phyloP scores from a whole-genome alignment of 306 rosid species.

The Begonia peltatifolia region DNA sequence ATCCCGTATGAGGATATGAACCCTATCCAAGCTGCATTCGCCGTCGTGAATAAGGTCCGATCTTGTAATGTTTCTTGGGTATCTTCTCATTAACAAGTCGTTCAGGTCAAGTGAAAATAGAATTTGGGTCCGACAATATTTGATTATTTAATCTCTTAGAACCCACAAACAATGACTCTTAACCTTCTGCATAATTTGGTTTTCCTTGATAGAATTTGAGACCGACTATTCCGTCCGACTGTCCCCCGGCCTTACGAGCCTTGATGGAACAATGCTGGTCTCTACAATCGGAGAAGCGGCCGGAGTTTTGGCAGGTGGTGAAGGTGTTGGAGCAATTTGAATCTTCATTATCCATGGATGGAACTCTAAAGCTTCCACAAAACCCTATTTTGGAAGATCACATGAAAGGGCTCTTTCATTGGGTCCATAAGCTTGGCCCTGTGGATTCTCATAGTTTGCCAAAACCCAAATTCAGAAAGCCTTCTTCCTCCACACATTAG shows the following conservation, averaged over 20 bases:
- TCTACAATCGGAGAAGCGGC: slow-evolving; percentile 64
- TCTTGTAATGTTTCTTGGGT: not conserved
- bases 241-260: slow-evolving; percentile 62
- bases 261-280: slow-evolving; percentile 91
- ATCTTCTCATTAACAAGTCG: not conserved
- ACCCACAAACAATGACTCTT: too few relatives aligned
- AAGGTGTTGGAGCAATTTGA: slow-evolving; percentile 76
- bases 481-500: too few relatives aligned
- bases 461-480: slow-evolving; percentile 48
- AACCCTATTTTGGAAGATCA: slow-evolving; percentile 42
- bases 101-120: too few relatives aligned
- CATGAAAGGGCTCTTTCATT: slow-evolving; percentile 76
- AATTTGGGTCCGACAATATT: too few relatives aligned
- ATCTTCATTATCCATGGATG: slow-evolving; percentile 52
- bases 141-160: too few relatives aligned
- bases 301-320: slow-evolving; percentile 83
- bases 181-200: too few relatives aligned
- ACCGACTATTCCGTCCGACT: slow-evolving; percentile 47
- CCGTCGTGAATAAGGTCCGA: slow-evolving; percentile 77
- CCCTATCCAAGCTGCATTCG: slow-evolving; percentile 96
- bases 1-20: slow-evolving; percentile 85
- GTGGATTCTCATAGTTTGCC: slow-evolving; percentile 30
- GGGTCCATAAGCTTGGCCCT: slow-evolving; percentile 90
- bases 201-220: slow-evolving; percentile 49
- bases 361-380: slow-evolving; percentile 40